A percentile compares a stretch with the other conserved stretches of the same genome.
These are phyloP conservation scores for Cadophora luteo-olivacea DNA, from an alignment of 2,329 filamentous ascomycete genomes.

Conservation along the genomic window DNA sequence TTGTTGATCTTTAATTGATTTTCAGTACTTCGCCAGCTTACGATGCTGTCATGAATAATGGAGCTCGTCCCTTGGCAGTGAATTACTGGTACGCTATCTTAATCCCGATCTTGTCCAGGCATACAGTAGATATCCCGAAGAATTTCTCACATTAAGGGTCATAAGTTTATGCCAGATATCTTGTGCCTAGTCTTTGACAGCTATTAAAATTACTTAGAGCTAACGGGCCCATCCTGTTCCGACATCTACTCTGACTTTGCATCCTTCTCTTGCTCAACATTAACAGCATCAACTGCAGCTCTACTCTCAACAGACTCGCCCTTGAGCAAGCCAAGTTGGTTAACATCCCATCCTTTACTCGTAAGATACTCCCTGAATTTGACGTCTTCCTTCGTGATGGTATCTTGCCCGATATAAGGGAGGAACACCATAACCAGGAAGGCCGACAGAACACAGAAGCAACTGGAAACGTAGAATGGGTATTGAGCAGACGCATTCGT, in stretches of 20 bases:
- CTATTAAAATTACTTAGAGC: not conserved
- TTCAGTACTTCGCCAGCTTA: not conserved
- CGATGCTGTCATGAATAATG: not conserved
- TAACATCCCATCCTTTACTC: conserved; percentile 77
- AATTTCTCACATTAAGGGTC: not conserved
- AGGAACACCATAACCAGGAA: conserved; percentile 69
- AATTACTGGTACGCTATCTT: too few relatives aligned
- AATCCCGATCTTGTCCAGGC: too few relatives aligned
- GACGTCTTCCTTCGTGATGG: conserved; percentile 78
- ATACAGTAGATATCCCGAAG: too few relatives aligned
- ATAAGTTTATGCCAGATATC: not conserved
- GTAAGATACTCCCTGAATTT: conserved; percentile 78
- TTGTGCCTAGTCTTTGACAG: not conserved
- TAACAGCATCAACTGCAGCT: conserved; percentile 14
- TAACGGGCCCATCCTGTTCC: not conserved
- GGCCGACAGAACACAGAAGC: conserved; percentile 78
- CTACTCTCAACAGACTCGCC: conserved; percentile 33
- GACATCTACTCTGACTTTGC: conserved; percentile 3
- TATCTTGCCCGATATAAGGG: conserved; percentile 84
- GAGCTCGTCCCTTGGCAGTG: not conserved
- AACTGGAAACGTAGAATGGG: conserved; percentile 85
- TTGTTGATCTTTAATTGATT: not conserved
- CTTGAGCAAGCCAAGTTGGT: conserved; percentile 54
- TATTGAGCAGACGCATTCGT: conserved; percentile 74
- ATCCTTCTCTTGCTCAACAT: conserved; percentile 14